phyloP scores from a whole-genome alignment of 2,329 filamentous ascomycete species.

The Zarea fungicola region DNA sequence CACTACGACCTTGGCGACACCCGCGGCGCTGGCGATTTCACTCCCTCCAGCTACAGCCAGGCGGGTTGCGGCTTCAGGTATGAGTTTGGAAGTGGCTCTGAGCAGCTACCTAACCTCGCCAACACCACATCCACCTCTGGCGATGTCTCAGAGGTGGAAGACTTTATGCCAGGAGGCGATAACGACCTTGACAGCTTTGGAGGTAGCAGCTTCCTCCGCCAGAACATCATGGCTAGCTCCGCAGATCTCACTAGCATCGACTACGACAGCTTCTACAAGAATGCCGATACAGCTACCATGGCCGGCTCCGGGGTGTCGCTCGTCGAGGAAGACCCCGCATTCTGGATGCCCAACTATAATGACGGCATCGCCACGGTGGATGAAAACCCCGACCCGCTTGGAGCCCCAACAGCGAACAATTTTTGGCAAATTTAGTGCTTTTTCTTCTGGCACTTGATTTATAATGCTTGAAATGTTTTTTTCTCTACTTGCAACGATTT shows the following conservation, averaged over 20 bases:
- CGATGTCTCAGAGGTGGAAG: slow-evolving; percentile 63
- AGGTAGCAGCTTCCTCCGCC: slow-evolving; percentile 42
- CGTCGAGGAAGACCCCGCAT: slow-evolving; percentile 47
- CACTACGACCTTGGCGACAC: slow-evolving; percentile 43
- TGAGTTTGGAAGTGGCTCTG: slow-evolving; percentile 48
- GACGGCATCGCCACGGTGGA: slow-evolving; percentile 31
- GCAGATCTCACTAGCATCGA: slow-evolving; percentile 47
- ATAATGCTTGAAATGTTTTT: no score
- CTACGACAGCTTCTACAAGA: slow-evolving; percentile 52
- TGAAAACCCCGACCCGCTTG: slow-evolving; percentile 31
- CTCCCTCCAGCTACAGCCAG: slow-evolving; percentile 51
- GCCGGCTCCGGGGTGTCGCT: slow-evolving; percentile 40
- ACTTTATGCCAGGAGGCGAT: slow-evolving; percentile 44
- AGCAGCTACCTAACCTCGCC: slow-evolving; percentile 50
- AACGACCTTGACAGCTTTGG: slow-evolving; percentile 46
- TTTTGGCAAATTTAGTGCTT: slow-evolving; percentile 30
- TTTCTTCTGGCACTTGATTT: not conserved
- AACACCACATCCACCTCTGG: slow-evolving; percentile 58
- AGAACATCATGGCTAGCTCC: slow-evolving; percentile 34
- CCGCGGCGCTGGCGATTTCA: slow-evolving; percentile 41
- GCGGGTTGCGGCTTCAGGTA: slow-evolving; percentile 47
- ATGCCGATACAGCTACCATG: slow-evolving; percentile 37
- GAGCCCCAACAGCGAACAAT: slow-evolving; percentile 25
- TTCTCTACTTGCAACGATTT: not conserved
- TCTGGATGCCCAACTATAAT: slow-evolving; percentile 44